Percentiles rank a stretch among this genome's conserved stretches.
These are phyloP conservation scores for Zychaea mexicana DNA, from an alignment of 371 early-diverging fungal species.

Conservation along the genomic window DNA sequence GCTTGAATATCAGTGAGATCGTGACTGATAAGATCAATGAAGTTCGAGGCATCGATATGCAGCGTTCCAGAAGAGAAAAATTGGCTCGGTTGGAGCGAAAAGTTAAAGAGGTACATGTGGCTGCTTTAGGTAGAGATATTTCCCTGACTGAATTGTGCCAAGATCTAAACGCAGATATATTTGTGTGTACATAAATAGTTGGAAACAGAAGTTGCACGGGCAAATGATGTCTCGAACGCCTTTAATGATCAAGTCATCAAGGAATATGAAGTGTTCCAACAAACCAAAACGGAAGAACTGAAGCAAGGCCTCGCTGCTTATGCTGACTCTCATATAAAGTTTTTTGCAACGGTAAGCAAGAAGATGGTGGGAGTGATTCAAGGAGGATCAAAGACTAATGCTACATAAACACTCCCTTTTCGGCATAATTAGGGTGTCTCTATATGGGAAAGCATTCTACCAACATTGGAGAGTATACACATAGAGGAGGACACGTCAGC, in stretches of 20 bases:
- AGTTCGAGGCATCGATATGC: slow-evolving; percentile 84
- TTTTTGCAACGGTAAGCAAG: slow-evolving; percentile 69
- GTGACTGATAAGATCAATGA: slow-evolving; percentile 90
- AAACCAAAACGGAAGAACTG: slow-evolving; percentile 77
- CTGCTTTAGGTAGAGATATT: background rate
- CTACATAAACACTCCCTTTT: background rate
- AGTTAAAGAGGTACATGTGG: slow-evolving; percentile 81
- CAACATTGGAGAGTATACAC: slow-evolving; percentile 33
- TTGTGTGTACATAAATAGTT: slow-evolving; percentile 49
- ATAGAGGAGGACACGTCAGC: too few species aligned
- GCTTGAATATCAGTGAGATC: slow-evolving; percentile 72
- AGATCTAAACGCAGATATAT: too few species aligned
- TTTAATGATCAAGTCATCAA: slow-evolving; percentile 80
- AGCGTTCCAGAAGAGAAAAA: slow-evolving; percentile 76
- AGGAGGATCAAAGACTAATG: background rate
- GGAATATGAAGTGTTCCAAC: slow-evolving; percentile 83
- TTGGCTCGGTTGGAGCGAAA: slow-evolving; percentile 69
- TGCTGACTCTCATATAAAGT: slow-evolving; percentile 81
- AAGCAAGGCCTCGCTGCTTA: slow-evolving; percentile 75
- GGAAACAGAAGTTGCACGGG: slow-evolving; percentile 73
- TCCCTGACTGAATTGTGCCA: background rate
- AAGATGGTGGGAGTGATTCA: background rate
- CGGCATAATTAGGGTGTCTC: slow-evolving; percentile 43
- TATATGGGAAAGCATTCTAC: slow-evolving; percentile 48
- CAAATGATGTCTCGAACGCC: slow-evolving; percentile 66